Evolutionary conservation across 129 eudicot genomes (phyloP), one percentile per base, ranked within the genome.

Genomic region (Flaveria linearis): DNA sequence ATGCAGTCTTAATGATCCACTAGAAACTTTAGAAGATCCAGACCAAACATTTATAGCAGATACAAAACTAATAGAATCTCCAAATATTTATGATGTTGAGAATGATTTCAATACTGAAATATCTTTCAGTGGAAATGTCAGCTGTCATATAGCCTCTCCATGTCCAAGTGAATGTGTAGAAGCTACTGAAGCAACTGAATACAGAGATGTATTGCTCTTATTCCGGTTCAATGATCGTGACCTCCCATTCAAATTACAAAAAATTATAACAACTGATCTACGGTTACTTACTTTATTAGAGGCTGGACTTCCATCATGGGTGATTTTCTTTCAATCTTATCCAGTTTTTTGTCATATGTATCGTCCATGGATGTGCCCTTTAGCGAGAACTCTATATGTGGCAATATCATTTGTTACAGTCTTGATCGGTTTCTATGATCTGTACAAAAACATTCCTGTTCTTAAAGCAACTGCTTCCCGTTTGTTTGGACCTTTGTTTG

Each of bases 291-390:
- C 96, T 11, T 79, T 94, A 55, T 81, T 91, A 43, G 98, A 94
- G 82, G 85, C 90, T 72, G 98, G 98, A 43, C 97, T 94, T 84
- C 98, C 98, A 42, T 81, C 98, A 52, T 94, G 98, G 98, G 98
- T 94, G 14, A 81, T 94, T 49, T 94, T 94, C 75, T 93, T 91
- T 64, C 98, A 94, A 55, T 94, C 98, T 12, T 94, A 94, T 69
- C 98, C 98, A 0, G 91, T 81, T 20, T 94, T 94, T 81, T 87
- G 90, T 72, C 91, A 91, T 77, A 58, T 94, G 20, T 91, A 94
- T 76, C 93, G 97, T 9, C 98, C 98, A 18, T 94, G 98, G 97
- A 94, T 94, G 98, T 91, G 97, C 76, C 98, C 98, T 39, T 74
- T 94, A 79, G 98, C 93, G 42, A 86, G 98, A 84, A 80, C 77